These are phyloP conservation scores for Ophiocordyceps camponoti-saundersi DNA, from an alignment of 2,329 filamentous ascomycete species.

Conservation along the genomic window DNA sequence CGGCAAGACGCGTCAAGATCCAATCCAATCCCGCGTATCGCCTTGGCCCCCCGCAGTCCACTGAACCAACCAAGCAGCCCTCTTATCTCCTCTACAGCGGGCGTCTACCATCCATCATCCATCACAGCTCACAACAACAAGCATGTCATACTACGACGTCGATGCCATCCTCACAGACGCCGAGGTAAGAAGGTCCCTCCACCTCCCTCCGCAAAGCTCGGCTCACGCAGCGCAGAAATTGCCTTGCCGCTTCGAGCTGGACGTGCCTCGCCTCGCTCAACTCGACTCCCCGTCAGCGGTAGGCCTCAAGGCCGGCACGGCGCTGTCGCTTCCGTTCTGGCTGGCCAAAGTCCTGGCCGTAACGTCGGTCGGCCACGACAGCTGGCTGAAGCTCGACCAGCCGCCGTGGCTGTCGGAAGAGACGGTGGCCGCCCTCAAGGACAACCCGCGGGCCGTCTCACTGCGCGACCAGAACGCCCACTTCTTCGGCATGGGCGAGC, in stretches of 20 bases:
- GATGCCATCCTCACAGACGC: slow-evolving; percentile 74
- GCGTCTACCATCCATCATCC: no score
- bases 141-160: slow-evolving; percentile 68
- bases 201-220: neutral
- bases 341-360: slow-evolving; percentile 85
- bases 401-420: slow-evolving; percentile 60
- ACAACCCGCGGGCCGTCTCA: slow-evolving; percentile 73
- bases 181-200: slow-evolving; percentile 35
- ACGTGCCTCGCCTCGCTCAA: slow-evolving; percentile 73
- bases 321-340: slow-evolving; percentile 78
- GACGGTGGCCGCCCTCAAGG: slow-evolving; percentile 79
- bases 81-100: no score
- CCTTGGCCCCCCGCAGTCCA: no score
- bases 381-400: slow-evolving; percentile 62
- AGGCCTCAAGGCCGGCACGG: slow-evolving; percentile 63
- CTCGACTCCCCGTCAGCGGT: slow-evolving; percentile 62
- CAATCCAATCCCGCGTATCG: no score
- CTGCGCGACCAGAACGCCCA: slow-evolving; percentile 68
- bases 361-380: slow-evolving; percentile 29
- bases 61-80: no score
- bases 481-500: slow-evolving; percentile 73
- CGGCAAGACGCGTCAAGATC: no score
- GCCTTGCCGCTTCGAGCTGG: slow-evolving; percentile 85
- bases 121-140: neutral
- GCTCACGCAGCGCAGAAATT: slow-evolving; percentile 50